Percentiles rank a stretch among this genome's conserved stretches.
These are phyloP conservation scores for Jimgerdemannia flammicorona DNA, from an alignment of 192 early-diverging fungal genomes.

Conservation along the genomic window DNA sequence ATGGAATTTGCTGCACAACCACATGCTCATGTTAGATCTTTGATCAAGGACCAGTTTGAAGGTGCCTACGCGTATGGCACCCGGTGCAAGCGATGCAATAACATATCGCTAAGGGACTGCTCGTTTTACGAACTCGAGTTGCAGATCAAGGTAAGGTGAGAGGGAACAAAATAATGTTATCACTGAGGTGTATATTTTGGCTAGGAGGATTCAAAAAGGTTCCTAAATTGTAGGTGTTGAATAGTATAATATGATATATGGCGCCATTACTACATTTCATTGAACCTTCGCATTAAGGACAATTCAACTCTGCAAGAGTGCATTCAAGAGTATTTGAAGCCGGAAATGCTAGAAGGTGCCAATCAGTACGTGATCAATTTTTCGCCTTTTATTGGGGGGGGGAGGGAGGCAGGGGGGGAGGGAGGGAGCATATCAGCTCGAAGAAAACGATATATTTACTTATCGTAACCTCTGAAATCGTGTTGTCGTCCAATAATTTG, in stretches of 20 bases:
- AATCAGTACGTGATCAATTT: slow-evolving; percentile 19
- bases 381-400: too few species aligned
- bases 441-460: not conserved
- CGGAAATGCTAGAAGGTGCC: slow-evolving; percentile 20
- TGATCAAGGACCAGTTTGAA: slow-evolving; percentile 30
- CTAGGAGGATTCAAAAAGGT: too few species aligned
- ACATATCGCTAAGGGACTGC: slow-evolving; percentile 15
- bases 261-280: too few species aligned
- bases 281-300: slow-evolving; percentile 1
- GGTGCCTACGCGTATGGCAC: slow-evolving; percentile 28
- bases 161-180: too few species aligned
- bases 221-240: too few species aligned
- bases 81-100: slow-evolving; percentile 29
- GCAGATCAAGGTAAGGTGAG: slow-evolving; percentile 14
- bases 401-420: too few species aligned
- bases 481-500: not conserved
- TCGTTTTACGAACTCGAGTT: slow-evolving; percentile 27
- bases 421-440: too few species aligned
- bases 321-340: slow-evolving; percentile 25
- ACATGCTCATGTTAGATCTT: slow-evolving; percentile 5
- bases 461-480: not conserved
- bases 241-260: too few species aligned
- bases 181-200: too few species aligned
- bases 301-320: slow-evolving; percentile 28
- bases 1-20: slow-evolving; percentile 21